Conservation (phyloP, 331 rosid genomes). For the Dryas integrifolia region DNA sequence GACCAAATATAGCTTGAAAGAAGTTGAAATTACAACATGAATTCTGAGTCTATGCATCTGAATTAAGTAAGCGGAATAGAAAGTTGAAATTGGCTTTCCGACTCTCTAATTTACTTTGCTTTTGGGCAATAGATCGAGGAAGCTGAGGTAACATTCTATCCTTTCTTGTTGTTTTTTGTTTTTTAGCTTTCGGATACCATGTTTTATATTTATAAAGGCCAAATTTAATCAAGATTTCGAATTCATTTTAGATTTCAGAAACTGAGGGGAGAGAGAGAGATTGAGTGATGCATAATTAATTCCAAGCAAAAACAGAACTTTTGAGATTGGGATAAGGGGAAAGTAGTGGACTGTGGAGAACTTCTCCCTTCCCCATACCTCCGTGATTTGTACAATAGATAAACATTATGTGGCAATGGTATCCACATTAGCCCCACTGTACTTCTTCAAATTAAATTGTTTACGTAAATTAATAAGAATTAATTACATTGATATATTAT, state of each 20-base stretch:
- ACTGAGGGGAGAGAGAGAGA: background rate
- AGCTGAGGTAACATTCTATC: background rate
- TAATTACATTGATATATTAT: background rate
- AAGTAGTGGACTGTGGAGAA: background rate
- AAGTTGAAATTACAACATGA: no score
- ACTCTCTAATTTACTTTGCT: background rate
- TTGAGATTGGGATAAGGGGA: background rate
- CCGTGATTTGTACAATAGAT: background rate
- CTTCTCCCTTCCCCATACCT: background rate
- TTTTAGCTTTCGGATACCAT: background rate
- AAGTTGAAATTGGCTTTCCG: no score
- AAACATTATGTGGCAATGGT: background rate
- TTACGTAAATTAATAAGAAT: background rate
- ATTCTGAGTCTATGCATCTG: no score
- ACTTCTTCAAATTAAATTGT: background rate
- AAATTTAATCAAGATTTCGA: background rate
- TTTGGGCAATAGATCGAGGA: background rate
- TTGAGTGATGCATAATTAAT: background rate
- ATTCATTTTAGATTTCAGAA: background rate
- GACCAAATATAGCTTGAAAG: no score
- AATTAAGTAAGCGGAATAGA: no score
- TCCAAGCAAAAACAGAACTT: background rate
- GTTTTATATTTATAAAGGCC: no score
- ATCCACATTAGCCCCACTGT: background rate
- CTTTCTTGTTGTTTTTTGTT: background rate